Percentiles rank a stretch among this genome's conserved stretches.
Conservation (phyloP, 306 rosid species). For the Quercus alba region DNA sequence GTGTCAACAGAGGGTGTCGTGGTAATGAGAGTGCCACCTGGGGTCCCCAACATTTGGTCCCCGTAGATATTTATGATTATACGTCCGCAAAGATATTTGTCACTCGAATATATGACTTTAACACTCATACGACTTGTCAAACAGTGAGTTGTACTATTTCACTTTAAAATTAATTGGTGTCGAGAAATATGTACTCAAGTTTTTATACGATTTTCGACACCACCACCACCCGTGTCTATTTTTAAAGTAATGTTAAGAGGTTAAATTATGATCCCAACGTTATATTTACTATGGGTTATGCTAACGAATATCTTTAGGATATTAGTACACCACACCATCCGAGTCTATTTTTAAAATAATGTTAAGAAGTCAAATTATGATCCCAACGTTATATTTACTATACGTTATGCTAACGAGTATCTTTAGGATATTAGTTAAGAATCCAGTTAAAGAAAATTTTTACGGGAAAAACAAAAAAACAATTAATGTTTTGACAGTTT, state of each 20-base stretch:
- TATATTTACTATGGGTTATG: too few species aligned
- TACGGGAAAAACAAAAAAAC: too few species aligned
- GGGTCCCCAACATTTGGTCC: background rate
- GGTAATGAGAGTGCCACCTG: slow-evolving; percentile 31
- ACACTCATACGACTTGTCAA: rapidly evolving
- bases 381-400: too few species aligned
- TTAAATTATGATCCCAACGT: rapidly evolving
- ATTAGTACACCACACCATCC: rapidly evolving
- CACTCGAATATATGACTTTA: too few species aligned
- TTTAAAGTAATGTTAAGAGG: rapidly evolving
- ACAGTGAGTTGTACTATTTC: rapidly evolving
- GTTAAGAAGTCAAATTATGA: rapidly evolving
- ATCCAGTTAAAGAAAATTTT: too few species aligned
- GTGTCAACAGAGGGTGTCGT: slow-evolving; percentile 39
- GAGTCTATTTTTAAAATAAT: rapidly evolving
- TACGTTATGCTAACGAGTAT: too few species aligned
- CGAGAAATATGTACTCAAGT: rapidly evolving
- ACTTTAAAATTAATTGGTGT: rapidly evolving
- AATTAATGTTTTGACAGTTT: too few species aligned
- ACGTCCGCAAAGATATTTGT: too few species aligned
- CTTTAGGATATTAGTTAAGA: too few species aligned
- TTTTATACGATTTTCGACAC: rapidly evolving
- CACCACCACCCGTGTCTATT: rapidly evolving
- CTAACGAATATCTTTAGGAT: rapidly evolving
- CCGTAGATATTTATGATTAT: too few species aligned